Evolutionary conservation across 2,329 filamentous ascomycete genomes (phyloP), one percentile per base, ranked within the genome.

Genomic region (Hypomyces rosellus): DNA sequence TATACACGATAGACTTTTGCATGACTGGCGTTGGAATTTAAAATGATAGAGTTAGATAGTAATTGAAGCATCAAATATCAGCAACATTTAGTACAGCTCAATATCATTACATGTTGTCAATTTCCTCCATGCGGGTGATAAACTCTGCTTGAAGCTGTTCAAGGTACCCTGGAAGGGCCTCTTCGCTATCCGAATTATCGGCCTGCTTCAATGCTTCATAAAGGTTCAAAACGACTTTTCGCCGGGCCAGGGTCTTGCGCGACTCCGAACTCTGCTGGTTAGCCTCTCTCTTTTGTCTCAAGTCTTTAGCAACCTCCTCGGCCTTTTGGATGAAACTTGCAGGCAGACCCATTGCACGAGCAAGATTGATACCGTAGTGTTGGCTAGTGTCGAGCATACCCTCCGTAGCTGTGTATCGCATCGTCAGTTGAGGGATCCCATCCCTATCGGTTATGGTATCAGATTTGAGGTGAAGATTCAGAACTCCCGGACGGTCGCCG

Each of bases 361-460:
- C 90, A 3, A 96, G 76, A 1, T 84, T 77, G n/a, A 96, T 77
- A 0, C 93, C 93, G 60, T 99, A 99, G 57, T 89, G 83, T 3
- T 65, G 57, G 42, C 81, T 73, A 49, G 89, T 82, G 50, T 81
- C 70, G 1, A 88, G 80, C 0, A 79, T 80, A 0, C 93, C 92
- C 13, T 85, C 78, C 1, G 80, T 75, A 36, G 96, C 78, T 55
- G 84, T 91, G 69, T 97, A 97, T 0, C 93, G 74, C 90, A 97
- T 96, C 0, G 78, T 88, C 70, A 96, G 87, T 34, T 78, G 81
- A 1, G 74, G 72, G 3, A 71, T 56, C 1, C 81, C 74, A 2
- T 76, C 71, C 2, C 78, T 69, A 1, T 70, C 66, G 1, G 62
- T 61, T 0, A 73, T 73, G 42, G 84, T 81, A 39, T 90, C 78